Conservation (phyloP, 768 basidiomycete genomes). For the Rhodotorula diobovata region DNA sequence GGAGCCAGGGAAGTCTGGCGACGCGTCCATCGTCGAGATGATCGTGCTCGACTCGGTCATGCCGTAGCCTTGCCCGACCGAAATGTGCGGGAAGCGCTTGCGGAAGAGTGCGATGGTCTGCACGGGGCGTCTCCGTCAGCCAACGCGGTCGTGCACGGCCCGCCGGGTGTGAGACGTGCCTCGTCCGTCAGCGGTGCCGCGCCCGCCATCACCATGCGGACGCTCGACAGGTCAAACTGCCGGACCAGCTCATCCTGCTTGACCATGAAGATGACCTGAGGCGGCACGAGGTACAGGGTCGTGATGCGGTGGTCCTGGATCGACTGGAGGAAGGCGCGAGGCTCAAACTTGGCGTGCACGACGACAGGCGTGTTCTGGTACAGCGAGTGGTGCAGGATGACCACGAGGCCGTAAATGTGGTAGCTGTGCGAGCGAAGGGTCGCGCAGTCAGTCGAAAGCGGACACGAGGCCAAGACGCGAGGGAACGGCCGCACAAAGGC, state of each 20-base stretch:
- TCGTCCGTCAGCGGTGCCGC: slow-evolving; percentile 34
- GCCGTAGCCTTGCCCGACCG: slow-evolving; percentile 29
- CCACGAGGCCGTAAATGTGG: slow-evolving; percentile 36
- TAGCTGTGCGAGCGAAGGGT: background rate
- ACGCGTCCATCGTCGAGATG: slow-evolving; percentile 5
- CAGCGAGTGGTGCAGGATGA: slow-evolving; percentile 15
- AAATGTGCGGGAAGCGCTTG: slow-evolving; percentile 16
- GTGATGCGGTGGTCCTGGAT: slow-evolving; percentile 25
- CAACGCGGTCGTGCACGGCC: too few relatives aligned
- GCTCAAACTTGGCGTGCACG: slow-evolving; percentile 13
- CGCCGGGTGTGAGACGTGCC: background rate
- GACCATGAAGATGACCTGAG: slow-evolving; percentile 26
- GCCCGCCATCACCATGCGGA: slow-evolving; percentile 23
- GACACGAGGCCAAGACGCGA: too few relatives aligned
- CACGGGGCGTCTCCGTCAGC: too few relatives aligned
- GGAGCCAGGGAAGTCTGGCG: background rate
- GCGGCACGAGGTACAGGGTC: slow-evolving; percentile 35
- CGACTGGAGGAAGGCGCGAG: slow-evolving; percentile 12
- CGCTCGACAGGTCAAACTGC: slow-evolving; percentile 18
- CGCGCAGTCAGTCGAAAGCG: background rate
- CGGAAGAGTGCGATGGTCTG: slow-evolving; percentile 19
- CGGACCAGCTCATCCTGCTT: slow-evolving; percentile 16
- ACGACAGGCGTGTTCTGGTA: slow-evolving; percentile 21
- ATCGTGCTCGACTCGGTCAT: slow-evolving; percentile 30
- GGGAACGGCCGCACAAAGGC: slow-evolving; percentile 9